phyloP scores from a whole-genome alignment of 495 filamentous ascomycete genomes.

The Aspergillus nidulans region DNA sequence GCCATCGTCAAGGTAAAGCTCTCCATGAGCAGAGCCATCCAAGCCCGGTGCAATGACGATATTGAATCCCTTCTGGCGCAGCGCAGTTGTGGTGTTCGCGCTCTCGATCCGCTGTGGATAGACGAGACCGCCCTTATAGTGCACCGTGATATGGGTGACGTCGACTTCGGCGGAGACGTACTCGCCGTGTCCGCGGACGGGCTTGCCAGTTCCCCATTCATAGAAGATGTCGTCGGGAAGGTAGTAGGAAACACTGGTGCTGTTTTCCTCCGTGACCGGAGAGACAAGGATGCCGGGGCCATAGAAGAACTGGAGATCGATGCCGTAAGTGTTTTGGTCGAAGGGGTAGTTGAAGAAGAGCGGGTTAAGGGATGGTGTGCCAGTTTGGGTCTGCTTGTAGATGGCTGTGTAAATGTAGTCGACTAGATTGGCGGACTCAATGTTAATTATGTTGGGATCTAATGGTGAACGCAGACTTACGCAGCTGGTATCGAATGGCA shows the following conservation, averaged over 20 bases:
- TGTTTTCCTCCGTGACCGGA: constrained; percentile 62
- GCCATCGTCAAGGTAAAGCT: constrained; percentile 59
- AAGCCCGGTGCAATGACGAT: constrained; percentile 60
- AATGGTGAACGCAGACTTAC: background rate
- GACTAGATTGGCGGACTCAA: constrained; percentile 23
- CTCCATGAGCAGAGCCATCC: constrained; percentile 44
- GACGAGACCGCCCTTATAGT: constrained; percentile 65
- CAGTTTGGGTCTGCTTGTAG: constrained; percentile 57
- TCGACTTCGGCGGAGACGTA: constrained; percentile 47
- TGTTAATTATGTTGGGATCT: background rate
- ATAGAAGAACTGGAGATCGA: constrained; percentile 71
- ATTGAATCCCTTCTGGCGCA: constrained; percentile 64
- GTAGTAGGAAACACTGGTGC: constrained; percentile 66
- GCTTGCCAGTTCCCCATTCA: constrained; percentile 63
- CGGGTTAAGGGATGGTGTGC: constrained; percentile 62
- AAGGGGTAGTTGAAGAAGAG: constrained; percentile 69
- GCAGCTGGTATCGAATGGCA: constrained; percentile 66
- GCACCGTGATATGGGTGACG: constrained; percentile 66
- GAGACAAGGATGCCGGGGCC: constrained; percentile 65
- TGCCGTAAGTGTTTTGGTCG: constrained; percentile 55
- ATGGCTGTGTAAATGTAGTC: constrained; percentile 82
- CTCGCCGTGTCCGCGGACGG: constrained; percentile 52
- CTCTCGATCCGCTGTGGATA: constrained; percentile 57
- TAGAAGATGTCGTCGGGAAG: constrained; percentile 74
- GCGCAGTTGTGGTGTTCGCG: constrained; percentile 64